Evolutionary conservation across 805 yeast species (phyloP), one percentile per base, ranked within the genome.

Genomic region (Wickerhamiella slavikovae): DNA sequence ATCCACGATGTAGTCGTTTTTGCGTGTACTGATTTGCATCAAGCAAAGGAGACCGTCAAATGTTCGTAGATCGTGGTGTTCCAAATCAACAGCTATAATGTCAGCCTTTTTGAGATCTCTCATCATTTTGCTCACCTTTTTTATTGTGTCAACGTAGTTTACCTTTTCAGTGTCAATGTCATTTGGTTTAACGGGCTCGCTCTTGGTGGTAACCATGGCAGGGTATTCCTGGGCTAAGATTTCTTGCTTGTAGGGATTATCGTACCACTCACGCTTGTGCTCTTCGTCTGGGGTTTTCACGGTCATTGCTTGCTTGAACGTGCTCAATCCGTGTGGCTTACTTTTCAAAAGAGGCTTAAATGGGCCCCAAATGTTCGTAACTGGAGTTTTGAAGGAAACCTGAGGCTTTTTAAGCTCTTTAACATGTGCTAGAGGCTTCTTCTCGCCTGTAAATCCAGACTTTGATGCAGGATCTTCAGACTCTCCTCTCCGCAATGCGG

Each of bases 21-120:
- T 66, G 32, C 85, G 54, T 14, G 74, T 70, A 31, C 91, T 75
- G 12, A 89, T 73, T 53, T 89, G 99, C 93, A 89, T 80, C 26
- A 89, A 55, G 49, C 83, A 82, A 1, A 82, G 89, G 24, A 89
- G 55, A 24, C 99, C 99, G 43, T 75, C 72, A 42, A 79, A 89
- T 0, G 94, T 62, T 49, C 95, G 64, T 48, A 66, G 75, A 45
- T 83, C 95, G 47, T 89, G 98, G 51, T 89, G 98, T 47, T 89
- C 99, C 36, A 89, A 64, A 60, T 89, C 99, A 11, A 89, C 74
- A 2, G 96, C 98, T 23, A 89, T 66, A 32, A 68, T 92, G 2
- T 58, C 52, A 33, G 61, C 59, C 3, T 48, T 44, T 29, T 50
- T 47, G 26, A 89, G 56, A 5, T 60, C 64, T 1, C 52, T 46